Conservation (phyloP, 805 yeast species). For the Kluyveromyces nonfermentans region DNA sequence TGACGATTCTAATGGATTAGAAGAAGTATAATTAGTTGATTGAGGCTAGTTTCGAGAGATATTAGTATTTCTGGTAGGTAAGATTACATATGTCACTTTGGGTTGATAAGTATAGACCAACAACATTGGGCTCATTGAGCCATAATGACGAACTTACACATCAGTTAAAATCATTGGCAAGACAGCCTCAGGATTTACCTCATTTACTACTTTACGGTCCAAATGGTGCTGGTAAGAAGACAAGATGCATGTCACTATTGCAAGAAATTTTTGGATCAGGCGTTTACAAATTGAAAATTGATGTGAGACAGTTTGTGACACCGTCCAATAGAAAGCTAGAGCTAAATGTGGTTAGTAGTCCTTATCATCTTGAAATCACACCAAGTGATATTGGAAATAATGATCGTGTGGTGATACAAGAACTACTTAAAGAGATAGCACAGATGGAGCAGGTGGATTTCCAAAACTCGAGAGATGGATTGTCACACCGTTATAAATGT, state of each 20-base stretch:
- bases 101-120: constrained; percentile 94
- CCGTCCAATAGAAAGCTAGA: constrained; percentile 71
- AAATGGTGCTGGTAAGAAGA: constrained; percentile 94
- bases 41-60: not conserved
- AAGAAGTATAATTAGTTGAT: too few species aligned
- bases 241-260: constrained; percentile 74
- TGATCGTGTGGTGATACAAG: constrained; percentile 92
- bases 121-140: constrained; percentile 48
- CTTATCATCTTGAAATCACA: constrained; percentile 86
- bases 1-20: not conserved
- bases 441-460: constrained; percentile 94
- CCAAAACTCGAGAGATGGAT: constrained; percentile 33
- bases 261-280: constrained; percentile 75
- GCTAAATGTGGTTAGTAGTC: constrained; percentile 85
- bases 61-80: too few species aligned
- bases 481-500: constrained; percentile 56
- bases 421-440: constrained; percentile 85
- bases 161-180: constrained; percentile 43
- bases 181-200: constrained; percentile 59
- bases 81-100: constrained; percentile 66
- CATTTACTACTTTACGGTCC: constrained; percentile 92
- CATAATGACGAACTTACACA: constrained; percentile 59
- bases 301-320: constrained; percentile 75
- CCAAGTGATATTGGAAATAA: constrained; percentile 96
- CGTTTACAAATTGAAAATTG: constrained; percentile 79